Base-by-base conservation (phyloP, 257 asterid genomes). In the Solanum okadae region DNA sequence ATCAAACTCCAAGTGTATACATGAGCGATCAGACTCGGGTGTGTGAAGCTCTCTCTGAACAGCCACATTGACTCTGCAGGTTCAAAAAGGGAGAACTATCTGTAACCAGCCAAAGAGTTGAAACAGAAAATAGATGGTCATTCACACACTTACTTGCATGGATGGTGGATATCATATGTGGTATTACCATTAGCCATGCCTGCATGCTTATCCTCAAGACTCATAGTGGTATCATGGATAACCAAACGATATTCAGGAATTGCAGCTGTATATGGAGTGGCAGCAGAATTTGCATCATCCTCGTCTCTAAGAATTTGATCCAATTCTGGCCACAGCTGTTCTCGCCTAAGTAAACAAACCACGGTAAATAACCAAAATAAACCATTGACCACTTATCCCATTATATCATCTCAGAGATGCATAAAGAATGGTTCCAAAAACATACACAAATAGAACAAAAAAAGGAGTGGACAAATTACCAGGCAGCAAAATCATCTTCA, bases 1-100 rank as follows among this genome's bases (percentile, higher is more conserved):
- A 91, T 93, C 95, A 91, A 94, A 93, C 89, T 94, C 98, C 91
- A 94, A 90, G 89, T 95, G 97, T 89, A 93, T 94, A 93, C 98
- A 95, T 82, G 98, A 95, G 88, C 98, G 97, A 90, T 93, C 97
- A 83, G 98, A 95, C 88, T 92, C 95, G 2, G 93, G 91, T 25
- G 92, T 93, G 91, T 95, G 98, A 59, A 95, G 95, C 93, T 95
- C 98, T 88, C 90, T 93, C 89, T 91, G 94, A 87, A 94, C 94
- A 70, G 96, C 95, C 89, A 95, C 96, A 92, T 94, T 93, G 85
- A 92, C 95, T 91, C 98, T 95, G 90, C 88, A 89, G 65, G 86
- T 63, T 75, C 52, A 87, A 87, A 88, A 86, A 52, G 79, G 90
- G 75, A 89, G 88, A 52, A 40, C 65, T 77, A 87, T 86, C 77